A percentile compares a stretch with the other conserved stretches of the same genome.
phyloP scores from a whole-genome alignment of 2,329 filamentous ascomycete genomes.

The Cytospora chrysosperma region DNA sequence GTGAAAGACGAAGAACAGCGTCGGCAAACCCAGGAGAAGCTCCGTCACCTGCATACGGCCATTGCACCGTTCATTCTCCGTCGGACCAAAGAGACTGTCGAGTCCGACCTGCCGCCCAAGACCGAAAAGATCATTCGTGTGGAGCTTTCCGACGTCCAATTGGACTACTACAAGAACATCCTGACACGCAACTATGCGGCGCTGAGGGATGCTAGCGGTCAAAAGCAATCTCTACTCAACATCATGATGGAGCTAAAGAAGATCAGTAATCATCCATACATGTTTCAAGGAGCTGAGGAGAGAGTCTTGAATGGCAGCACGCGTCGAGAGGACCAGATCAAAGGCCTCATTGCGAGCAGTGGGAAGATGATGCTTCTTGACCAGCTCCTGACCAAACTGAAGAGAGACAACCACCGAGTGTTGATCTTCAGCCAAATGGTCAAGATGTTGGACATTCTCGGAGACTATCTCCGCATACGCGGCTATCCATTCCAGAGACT shows the following conservation, averaged over 20 bases:
- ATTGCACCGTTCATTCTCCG: slow-evolving; percentile 95
- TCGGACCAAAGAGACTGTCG: slow-evolving; percentile 94
- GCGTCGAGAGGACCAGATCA: slow-evolving; percentile 85
- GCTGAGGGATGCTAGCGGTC: slow-evolving; percentile 85
- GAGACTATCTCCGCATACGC: slow-evolving; percentile 87
- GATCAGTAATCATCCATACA: slow-evolving; percentile 97
- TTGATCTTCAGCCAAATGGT: slow-evolving; percentile 99
- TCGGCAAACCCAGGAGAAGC: slow-evolving; percentile 80
- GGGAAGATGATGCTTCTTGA: slow-evolving; percentile 99
- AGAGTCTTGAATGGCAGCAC: slow-evolving; percentile 78
- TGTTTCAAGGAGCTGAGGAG: slow-evolving; percentile 93
- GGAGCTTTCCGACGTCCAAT: slow-evolving; percentile 90
- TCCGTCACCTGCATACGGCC: slow-evolving; percentile 78
- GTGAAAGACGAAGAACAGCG: slow-evolving; percentile 46
- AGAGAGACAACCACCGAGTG: slow-evolving; percentile 89
- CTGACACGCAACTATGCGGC: slow-evolving; percentile 94
- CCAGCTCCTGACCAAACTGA: slow-evolving; percentile 89
- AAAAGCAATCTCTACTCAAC: slow-evolving; percentile 93
- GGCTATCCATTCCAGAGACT: slow-evolving; percentile 95
- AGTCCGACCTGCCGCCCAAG: slow-evolving; percentile 93
- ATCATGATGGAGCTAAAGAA: slow-evolving; percentile 99
- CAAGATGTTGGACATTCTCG: slow-evolving; percentile 93
- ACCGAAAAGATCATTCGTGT: slow-evolving; percentile 99
- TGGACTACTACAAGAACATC: slow-evolving; percentile 99
- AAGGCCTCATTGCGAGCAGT: slow-evolving; percentile 91